Base-by-base conservation (phyloP, 805 yeast genomes). In the Ogataea parapolymorpha region DNA sequence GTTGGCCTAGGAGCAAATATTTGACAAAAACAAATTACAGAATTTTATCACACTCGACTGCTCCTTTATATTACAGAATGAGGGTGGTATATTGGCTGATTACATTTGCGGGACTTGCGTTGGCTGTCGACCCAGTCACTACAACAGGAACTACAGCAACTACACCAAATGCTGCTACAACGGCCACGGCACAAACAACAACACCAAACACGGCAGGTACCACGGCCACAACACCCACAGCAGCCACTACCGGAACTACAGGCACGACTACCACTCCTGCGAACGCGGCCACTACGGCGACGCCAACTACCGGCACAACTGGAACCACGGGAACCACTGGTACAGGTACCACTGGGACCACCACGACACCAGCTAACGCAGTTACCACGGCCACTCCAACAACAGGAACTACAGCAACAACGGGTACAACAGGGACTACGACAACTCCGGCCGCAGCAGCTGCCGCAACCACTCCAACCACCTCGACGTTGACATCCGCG, bases 321-420 rank as follows among this genome's bases (percentile, higher is more conserved):
- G 30, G 26, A 4, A 42, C 68, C 2, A 48, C 67, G 3, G 38
- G 46, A 9, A 14, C 60, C 7, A 55, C 61, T 35, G 50, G 46
- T 0, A 40, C 49, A 7, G 14, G 23, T 13, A 52, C 68, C 3
- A 62, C 66, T 1, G 44, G 59, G 7, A 39, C 46, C 10, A 32
- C 53, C 13, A 35, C 54, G 24, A 37, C 54, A 17, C 13, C 37
- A 7, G 26, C 41, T 5, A 32, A 34, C 16, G 32, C 31, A n/a
- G 23, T 17, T 20, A 22, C 39, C 16, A 14, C 33, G 7, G 27
- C 35, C 7, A 29, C 35, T 20, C 18, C 26, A 13, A 15, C 33
- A 11, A 17, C 34, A 22, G 35, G 50, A 17, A 26, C 49, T 13
- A 37, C 50, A 14, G 41, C 40, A 14, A 33, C 48, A 12, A 50